Percentiles rank a stretch among this genome's conserved stretches.
These are phyloP conservation scores for Juncus effusus DNA, from an alignment of 176 grass and related monocot species.

Conservation along the genomic window DNA sequence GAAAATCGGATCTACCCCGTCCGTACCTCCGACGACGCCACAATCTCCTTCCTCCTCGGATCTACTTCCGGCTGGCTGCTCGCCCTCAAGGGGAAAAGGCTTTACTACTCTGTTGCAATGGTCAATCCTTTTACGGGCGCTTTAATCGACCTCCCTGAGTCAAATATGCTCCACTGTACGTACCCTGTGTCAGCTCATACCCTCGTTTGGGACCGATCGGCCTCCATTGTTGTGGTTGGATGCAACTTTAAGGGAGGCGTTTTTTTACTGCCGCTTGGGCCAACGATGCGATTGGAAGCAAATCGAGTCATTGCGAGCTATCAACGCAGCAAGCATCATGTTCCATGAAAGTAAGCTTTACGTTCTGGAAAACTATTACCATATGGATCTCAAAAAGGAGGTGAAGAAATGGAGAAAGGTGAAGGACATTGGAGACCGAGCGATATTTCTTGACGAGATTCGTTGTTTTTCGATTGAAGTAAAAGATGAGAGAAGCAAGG, in stretches of 20 bases:
- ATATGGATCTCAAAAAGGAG: not conserved
- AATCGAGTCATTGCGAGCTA: not conserved
- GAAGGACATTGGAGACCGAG: constrained; percentile 3
- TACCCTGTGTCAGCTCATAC: too few relatives aligned
- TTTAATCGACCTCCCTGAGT: not conserved
- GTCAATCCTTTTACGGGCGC: not conserved
- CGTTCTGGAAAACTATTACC: not conserved
- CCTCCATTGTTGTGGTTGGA: not conserved
- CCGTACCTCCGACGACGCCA: not conserved
- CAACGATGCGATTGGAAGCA: not conserved
- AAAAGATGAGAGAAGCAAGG: not conserved
- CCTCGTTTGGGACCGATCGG: not conserved
- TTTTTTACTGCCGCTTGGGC: not conserved
- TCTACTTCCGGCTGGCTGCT: not conserved
- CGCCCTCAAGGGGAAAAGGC: not conserved
- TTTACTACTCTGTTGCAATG: not conserved
- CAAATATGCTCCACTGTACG: not conserved
- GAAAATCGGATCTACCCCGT: constrained; percentile 43
- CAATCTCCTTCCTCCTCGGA: not conserved
- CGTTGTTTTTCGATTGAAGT: constrained; percentile 12
- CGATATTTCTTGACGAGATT: constrained; percentile 23
- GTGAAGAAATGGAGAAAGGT: constrained; percentile 12
- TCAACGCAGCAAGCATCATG: not conserved
- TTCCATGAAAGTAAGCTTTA: not conserved
- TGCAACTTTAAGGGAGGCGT: not conserved